A percentile compares a stretch with the other conserved stretches of the same genome.
Evolutionary conservation across 1,284 basidiomycete genomes (phyloP).

Genomic region (Microbotryum lychnidis-dioicae): DNA sequence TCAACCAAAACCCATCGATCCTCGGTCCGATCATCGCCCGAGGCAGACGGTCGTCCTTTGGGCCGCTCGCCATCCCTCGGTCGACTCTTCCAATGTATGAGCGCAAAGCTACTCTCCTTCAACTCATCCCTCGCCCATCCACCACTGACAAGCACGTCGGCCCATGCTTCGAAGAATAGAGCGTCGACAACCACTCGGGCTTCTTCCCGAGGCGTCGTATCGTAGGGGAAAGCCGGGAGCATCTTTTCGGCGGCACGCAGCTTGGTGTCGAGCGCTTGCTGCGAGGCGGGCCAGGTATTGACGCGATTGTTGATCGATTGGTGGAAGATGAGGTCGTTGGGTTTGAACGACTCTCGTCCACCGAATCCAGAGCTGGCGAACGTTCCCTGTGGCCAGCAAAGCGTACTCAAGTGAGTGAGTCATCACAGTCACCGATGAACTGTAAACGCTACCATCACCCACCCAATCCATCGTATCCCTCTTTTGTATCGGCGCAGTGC

Average conservation of each 20-base stretch:
- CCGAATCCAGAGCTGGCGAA: conserved; percentile 35
- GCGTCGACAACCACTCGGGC: conserved; percentile 27
- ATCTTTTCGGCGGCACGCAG: conserved; percentile 27
- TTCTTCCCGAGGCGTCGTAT: conserved; percentile 16
- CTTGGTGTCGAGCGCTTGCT: conserved; percentile 17
- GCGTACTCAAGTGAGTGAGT: no score
- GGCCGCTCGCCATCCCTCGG: conserved; percentile 16
- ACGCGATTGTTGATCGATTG: conserved; percentile 22
- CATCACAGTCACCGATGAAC: no score
- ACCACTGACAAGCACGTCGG: conserved; percentile 34
- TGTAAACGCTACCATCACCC: background rate
- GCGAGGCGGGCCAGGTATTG: conserved; percentile 16
- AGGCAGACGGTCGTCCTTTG: background rate
- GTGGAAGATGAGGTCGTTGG: conserved; percentile 35
- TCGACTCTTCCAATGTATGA: conserved; percentile 33
- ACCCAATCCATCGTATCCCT: conserved; percentile 36
- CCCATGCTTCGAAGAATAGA: conserved; percentile 37
- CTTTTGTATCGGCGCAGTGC: conserved; percentile 13
- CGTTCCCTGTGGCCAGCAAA: conserved; percentile 10
- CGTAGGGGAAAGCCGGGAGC: conserved; percentile 34
- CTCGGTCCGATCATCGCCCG: conserved; percentile 28
- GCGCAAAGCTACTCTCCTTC: conserved; percentile 35
- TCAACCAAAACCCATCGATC: conserved; percentile 36
- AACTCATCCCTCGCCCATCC: conserved; percentile 38
- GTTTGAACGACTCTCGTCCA: conserved; percentile 32